Percentiles rank a stretch among this genome's conserved stretches.
Conservation (phyloP, 805 yeast species). For the Priceomyces carsonii region DNA sequence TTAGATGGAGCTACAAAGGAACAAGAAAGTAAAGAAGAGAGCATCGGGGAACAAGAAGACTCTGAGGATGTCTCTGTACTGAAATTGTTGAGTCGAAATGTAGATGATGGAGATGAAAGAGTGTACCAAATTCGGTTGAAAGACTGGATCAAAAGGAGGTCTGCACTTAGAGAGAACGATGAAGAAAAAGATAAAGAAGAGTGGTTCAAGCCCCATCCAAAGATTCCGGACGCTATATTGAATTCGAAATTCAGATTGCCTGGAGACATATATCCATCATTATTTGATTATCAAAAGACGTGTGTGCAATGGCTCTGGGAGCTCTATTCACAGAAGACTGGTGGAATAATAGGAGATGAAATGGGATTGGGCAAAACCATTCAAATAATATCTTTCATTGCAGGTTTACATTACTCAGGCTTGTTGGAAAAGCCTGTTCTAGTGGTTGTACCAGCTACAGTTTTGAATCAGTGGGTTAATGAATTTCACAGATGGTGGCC, state of each 20-base stretch:
- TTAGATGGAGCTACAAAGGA: neutral
- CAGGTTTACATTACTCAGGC: conserved; percentile 85
- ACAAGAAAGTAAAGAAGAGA: conserved; percentile 6
- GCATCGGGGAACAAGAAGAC: conserved; percentile 16
- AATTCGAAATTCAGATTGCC: conserved; percentile 76
- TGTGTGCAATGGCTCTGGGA: conserved; percentile 99
- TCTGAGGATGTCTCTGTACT: conserved; percentile 8
- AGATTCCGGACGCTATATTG: conserved; percentile 69
- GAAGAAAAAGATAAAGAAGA: conserved; percentile 41
- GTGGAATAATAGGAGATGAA: conserved; percentile 96
- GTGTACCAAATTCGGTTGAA: conserved; percentile 60
- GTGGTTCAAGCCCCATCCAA: conserved; percentile 78
- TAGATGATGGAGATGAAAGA: conserved; percentile 82
- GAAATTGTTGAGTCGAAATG: conserved; percentile 28
- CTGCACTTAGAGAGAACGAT: conserved; percentile 25
- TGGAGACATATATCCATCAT: conserved; percentile 83
- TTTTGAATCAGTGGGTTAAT: conserved; percentile 93
- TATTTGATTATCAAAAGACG: conserved; percentile 93
- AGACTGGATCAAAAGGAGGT: conserved; percentile 59
- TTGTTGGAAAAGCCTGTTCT: conserved; percentile 74
- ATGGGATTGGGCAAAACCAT: conserved; percentile 98
- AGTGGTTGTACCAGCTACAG: conserved; percentile 96
- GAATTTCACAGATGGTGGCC: conserved; percentile 99
- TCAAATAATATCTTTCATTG: conserved; percentile 86
- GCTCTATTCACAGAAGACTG: conserved; percentile 81